These are phyloP conservation scores for Thalassiosira pacifica DNA, from an alignment of 352 stramenopile species.

Conservation along the genomic window DNA sequence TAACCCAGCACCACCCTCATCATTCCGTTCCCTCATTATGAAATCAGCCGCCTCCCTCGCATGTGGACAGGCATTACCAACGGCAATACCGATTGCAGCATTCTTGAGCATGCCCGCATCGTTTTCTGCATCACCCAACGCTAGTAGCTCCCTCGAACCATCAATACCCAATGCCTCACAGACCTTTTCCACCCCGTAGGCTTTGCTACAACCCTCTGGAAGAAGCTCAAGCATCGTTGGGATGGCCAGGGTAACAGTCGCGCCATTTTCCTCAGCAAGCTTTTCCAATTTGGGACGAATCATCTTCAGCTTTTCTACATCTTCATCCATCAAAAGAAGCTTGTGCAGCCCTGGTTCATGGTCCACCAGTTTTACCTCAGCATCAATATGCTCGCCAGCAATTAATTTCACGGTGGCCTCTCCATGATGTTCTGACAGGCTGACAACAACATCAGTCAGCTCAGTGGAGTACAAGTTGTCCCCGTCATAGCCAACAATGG, in stretches of 20 bases:
- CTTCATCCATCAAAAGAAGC: slow-evolving; percentile 74
- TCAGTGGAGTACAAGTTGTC: slow-evolving; percentile 80
- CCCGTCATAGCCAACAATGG: slow-evolving; percentile 83
- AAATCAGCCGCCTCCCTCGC: slow-evolving; percentile 77
- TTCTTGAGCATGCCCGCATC: slow-evolving; percentile 83
- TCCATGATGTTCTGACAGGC: slow-evolving; percentile 76
- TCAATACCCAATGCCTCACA: slow-evolving; percentile 80
- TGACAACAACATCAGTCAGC: slow-evolving; percentile 55
- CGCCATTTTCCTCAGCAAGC: slow-evolving; percentile 62
- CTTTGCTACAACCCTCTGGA: slow-evolving; percentile 80
- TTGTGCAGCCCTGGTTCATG: slow-evolving; percentile 75
- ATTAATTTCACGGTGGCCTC: slow-evolving; percentile 71
- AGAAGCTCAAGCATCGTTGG: slow-evolving; percentile 87
- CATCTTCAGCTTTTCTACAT: slow-evolving; percentile 65
- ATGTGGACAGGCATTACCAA: slow-evolving; percentile 77
- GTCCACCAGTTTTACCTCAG: slow-evolving; percentile 31
- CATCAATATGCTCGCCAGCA: not conserved
- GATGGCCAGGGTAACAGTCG: slow-evolving; percentile 79
- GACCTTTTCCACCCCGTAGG: slow-evolving; percentile 78
- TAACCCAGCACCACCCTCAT: slow-evolving; percentile 81
- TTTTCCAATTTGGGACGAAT: slow-evolving; percentile 73
- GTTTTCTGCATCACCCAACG: slow-evolving; percentile 88
- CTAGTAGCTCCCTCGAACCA: slow-evolving; percentile 70
- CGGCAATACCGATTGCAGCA: slow-evolving; percentile 77
- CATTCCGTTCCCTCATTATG: slow-evolving; percentile 78